phyloP scores from a whole-genome alignment of 2,329 filamentous ascomycete species.

The Albifimbria verrucaria region DNA sequence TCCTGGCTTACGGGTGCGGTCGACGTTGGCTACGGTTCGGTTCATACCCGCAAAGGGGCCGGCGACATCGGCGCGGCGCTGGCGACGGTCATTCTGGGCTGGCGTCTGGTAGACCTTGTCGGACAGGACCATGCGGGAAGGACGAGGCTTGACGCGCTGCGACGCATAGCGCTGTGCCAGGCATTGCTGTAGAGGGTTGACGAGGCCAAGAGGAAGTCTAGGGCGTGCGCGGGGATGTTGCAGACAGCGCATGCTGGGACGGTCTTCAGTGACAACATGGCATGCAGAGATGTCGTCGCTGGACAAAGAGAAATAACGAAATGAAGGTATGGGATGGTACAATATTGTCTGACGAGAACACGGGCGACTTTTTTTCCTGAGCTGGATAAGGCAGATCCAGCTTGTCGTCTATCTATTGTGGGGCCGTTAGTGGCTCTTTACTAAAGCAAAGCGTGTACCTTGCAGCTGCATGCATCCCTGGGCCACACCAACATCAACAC shows the following conservation, averaged over 20 bases:
- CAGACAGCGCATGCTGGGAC: slow-evolving; percentile 12
- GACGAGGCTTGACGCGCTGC: slow-evolving; percentile 31
- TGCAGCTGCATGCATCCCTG: no score
- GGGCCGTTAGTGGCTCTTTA: no score
- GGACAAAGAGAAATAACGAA: neutral
- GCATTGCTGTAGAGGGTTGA: slow-evolving; percentile 25
- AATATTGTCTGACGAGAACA: no score
- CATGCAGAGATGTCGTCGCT: no score
- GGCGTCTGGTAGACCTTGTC: slow-evolving; percentile 44
- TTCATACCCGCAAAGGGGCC: slow-evolving; percentile 58
- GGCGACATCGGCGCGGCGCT: slow-evolving; percentile 34
- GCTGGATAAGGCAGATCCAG: no score
- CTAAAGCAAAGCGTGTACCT: no score
- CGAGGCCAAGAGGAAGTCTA: slow-evolving; percentile 7
- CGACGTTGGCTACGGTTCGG: slow-evolving; percentile 43
- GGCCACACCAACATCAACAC: no score
- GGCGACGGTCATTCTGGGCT: slow-evolving; percentile 29
- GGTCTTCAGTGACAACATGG: neutral
- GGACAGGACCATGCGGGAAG: slow-evolving; percentile 58
- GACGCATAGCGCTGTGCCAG: slow-evolving; percentile 32
- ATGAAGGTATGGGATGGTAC: no score
- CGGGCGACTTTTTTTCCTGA: no score
- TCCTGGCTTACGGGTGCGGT: slow-evolving; percentile 16
- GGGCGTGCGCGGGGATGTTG: neutral
- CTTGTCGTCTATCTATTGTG: no score